A percentile compares a stretch with the other conserved stretches of the same genome.
Evolutionary conservation across 768 basidiomycete genomes (phyloP).

Genomic region (Lepiota brunneoincarnata): DNA sequence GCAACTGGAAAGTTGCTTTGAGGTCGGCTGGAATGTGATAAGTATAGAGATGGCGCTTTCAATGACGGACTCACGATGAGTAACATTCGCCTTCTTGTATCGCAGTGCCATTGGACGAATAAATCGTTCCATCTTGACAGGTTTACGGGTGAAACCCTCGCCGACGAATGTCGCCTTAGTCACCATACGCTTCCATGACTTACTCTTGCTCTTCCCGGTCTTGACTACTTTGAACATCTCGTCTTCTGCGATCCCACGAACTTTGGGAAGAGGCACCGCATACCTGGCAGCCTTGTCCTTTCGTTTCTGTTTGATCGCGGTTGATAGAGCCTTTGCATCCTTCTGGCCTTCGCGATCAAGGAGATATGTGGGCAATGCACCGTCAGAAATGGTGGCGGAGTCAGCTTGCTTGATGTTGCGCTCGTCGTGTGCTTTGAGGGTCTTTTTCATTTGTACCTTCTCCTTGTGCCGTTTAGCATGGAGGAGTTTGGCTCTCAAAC

Average conservation of each 20-base stretch:
- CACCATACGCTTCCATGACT: conserved; percentile 99
- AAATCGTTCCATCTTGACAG: conserved; percentile 98
- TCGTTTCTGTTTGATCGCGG: conserved; percentile 96
- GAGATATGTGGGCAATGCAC: conserved; percentile 91
- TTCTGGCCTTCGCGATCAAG: conserved; percentile 98
- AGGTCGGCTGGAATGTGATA: conserved; percentile 69
- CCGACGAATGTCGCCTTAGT: conserved; percentile 99
- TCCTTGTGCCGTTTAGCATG: conserved; percentile 96
- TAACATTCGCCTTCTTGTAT: conserved; percentile 98
- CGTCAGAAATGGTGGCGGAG: conserved; percentile 77
- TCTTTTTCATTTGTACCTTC: conserved; percentile 98
- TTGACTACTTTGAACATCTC: conserved; percentile 99
- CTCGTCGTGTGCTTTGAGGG: conserved; percentile 99
- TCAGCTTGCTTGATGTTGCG: conserved; percentile 96
- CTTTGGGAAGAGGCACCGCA: conserved; percentile 94
- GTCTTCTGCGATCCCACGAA: conserved; percentile 97
- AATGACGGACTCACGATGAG: conserved; percentile 73
- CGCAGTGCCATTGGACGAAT: conserved; percentile 96
- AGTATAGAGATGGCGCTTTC: neutral
- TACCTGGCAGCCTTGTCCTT: conserved; percentile 99
- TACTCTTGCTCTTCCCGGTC: conserved; percentile 94
- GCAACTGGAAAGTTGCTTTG: conserved; percentile 98
- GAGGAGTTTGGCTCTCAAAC: conserved; percentile 96
- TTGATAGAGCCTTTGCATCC: conserved; percentile 94
- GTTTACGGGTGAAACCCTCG: conserved; percentile 96